phyloP scores from a whole-genome alignment of 2,329 filamentous ascomycete genomes.

The Trichoderma sp. region DNA sequence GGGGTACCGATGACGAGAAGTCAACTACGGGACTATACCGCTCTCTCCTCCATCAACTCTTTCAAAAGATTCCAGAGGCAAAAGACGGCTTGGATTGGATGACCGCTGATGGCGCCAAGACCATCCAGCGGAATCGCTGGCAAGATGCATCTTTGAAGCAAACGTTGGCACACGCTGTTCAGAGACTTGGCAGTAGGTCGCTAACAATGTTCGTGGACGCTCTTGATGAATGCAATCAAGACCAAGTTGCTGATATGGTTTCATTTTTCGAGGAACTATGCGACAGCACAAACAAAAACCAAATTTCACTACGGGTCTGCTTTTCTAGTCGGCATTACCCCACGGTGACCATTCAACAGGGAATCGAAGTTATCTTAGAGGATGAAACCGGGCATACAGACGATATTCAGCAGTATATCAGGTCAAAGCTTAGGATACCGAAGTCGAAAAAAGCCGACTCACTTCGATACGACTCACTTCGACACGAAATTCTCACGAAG shows the following conservation, averaged over 20 bases:
- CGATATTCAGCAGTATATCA: conserved; percentile 34
- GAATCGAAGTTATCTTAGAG: conserved; percentile 34
- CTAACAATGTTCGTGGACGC: conserved; percentile 41
- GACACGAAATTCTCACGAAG: conserved; percentile 37
- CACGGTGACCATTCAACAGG: conserved; percentile 37
- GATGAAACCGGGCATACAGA: conserved; percentile 28
- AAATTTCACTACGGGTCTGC: conserved; percentile 38
- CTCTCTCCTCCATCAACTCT: conserved; percentile 49
- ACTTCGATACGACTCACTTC: neutral
- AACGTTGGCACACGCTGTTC: neutral
- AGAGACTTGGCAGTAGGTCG: neutral
- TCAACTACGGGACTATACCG: conserved; percentile 51
- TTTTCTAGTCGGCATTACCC: conserved; percentile 55
- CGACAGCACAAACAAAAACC: conserved; percentile 27
- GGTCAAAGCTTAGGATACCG: conserved; percentile 33
- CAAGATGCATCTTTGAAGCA: neutral
- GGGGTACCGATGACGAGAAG: conserved; percentile 47
- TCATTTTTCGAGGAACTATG: conserved; percentile 44
- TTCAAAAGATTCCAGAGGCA: conserved; percentile 24
- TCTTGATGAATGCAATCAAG: conserved; percentile 49
- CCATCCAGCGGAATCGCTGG: neutral
- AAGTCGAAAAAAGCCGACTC: neutral
- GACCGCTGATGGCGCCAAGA: neutral
- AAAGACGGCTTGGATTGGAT: neutral
- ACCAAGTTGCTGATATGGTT: conserved; percentile 45